Conservation (phyloP, 768 basidiomycete species). For the Lactifluus volemus region DNA sequence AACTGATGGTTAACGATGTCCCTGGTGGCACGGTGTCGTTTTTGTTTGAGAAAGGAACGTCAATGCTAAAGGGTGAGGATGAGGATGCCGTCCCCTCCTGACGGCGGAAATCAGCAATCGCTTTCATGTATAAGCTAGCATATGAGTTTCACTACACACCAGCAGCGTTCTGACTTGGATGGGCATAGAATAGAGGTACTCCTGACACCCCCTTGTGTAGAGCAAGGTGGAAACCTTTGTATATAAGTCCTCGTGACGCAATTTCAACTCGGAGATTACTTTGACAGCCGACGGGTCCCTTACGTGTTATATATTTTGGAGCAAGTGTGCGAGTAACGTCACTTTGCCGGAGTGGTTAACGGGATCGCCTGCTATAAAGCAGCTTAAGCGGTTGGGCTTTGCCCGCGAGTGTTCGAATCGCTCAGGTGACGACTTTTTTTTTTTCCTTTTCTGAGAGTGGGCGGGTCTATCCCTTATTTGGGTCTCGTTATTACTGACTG, state of each 20-base stretch:
- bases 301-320: background rate
- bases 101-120: background rate
- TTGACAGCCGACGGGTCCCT: background rate
- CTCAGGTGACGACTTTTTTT: constrained; percentile 25
- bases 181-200: background rate
- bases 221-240: background rate
- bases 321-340: constrained; percentile 26
- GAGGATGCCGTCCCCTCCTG: background rate
- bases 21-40: constrained; percentile 68
- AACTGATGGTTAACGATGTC: constrained; percentile 37
- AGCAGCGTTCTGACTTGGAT: background rate
- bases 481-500: background rate
- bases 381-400: constrained; percentile 27
- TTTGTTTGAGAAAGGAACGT: constrained; percentile 79
- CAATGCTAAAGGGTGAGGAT: constrained; percentile 65
- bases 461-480: background rate
- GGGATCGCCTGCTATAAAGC: constrained; percentile 36
- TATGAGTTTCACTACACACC: background rate
- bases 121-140: background rate
- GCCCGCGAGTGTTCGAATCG: constrained; percentile 29
- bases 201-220: background rate
- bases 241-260: background rate
- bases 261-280: background rate
- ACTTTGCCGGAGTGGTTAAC: constrained; percentile 96
- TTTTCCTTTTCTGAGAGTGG: background rate